Evolutionary conservation across 805 yeast species (phyloP), one percentile per base, ranked within the genome.

Genomic region (Yamadazyma ubonensis): DNA sequence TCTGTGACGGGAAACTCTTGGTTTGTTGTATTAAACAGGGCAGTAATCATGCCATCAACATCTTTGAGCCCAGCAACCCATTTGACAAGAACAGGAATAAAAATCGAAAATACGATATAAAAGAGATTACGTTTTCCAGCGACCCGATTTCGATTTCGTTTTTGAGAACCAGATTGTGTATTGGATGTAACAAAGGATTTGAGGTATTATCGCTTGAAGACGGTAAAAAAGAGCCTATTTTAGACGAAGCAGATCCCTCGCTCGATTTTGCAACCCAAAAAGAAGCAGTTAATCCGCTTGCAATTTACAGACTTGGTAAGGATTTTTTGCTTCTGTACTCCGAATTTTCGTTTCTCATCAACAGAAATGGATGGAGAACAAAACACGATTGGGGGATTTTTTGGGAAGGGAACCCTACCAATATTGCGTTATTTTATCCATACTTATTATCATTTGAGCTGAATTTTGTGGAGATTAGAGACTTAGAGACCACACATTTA

Each of bases 201-300:
- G 98, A 93, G 65, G 88, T 93, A 54, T 89, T 93, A 26, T 84
- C 95, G 12, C 70, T 90, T 30, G 86, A 84, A 44, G 86, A 84
- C 38, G 83, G 86, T 43, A 86, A 81, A 44, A 88, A 86, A 62
- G 97, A 93, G 63, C 81, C 93, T 7, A 75, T 93, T 37, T 70
- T 93, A 52, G 98, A 93, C 65, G 96, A 96, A n/a, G 99, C 98
- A 0, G 99, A 93, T 57, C 95, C 98, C 0, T 88, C 97, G 14
- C 71, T 93, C 39, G 99, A 93, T 55, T 93, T 93, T 68, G 97
- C 93, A 10, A 86, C 80, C 42, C 86, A 79, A 44, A 72, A 84
- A 44, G 96, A 88, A 59, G 51, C 56, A 8, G 74, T 91, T 45
- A 86, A 86, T 54, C 99, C 99, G 14, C 77, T 89, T 60, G 89